Base-by-base conservation (phyloP, 495 filamentous ascomycete genomes). In the Aspergillus egyptiacus region DNA sequence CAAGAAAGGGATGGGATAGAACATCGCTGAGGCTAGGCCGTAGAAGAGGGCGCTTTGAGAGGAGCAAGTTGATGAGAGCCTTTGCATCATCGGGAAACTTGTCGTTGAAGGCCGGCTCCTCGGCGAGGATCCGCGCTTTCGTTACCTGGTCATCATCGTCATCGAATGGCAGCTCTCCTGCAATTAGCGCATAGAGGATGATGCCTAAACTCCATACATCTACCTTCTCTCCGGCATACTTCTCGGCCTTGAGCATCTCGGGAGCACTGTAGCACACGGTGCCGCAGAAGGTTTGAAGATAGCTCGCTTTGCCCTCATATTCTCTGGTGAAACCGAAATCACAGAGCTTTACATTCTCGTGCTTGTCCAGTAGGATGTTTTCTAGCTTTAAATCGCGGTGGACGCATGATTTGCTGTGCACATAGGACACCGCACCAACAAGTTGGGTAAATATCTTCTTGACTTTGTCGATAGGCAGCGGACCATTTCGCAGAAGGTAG, bases 281-380 rank as follows among this genome's bases (percentile, higher is more conserved):
- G 13, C 93, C 93, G 67, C 93, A 98, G 65, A 95, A 98, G 1
- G 93, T 98, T 64, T 97, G 93, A 43, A 98, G 68, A 58, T 97
- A 93, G 69, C 89, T 96, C 42, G 90, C 77, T 55, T 91, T 93
- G 20, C 90, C 90, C 62, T 96, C 90, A 64, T 98, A 98, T 66
- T 98, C 93, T 49, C 93, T 77, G 9, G 93, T 98, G 61, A 98
- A 98, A 7, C 93, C 93, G 67, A 98, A 98, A 62, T 98, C 93
- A 63, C 90, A 93, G n/a, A 98, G 75, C 71, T 98, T 98, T 55
- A 98, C 93, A 61, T 97, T 96, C 59, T 91, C 91, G 57, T 96
- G 75, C 66, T 96, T 97, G 70, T 98, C 93, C 46, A 98, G 78
- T 30, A 98, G 73, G 36, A 98, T 96, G 55, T 98, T 98, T 64